Evolutionary conservation across 192 early-diverging fungal species (phyloP), one percentile per base, ranked within the genome.

Genomic region (Coemansia sp.): DNA sequence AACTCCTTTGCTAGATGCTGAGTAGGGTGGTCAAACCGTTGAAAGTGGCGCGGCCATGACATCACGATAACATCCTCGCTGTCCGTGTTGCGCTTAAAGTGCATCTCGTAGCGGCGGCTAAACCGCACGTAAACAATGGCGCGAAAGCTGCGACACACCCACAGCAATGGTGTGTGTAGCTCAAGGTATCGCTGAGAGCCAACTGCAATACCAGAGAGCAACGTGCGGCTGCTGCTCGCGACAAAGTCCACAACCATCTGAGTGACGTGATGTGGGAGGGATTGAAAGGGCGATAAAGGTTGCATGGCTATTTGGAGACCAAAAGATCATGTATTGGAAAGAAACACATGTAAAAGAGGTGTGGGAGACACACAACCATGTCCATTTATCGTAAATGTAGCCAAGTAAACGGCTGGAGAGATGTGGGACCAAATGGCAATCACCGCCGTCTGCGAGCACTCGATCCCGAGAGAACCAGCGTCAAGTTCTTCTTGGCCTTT

Each of bases 401-500:
- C 21, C 41, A 3, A 37, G 21, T 8, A 37, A 9, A 48, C 9
- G 42, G 3, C 42, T 34, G 14, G 10, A 33, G 26, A 57, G 13
- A 57, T 58, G 26, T 58, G 33, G 20, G 33, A 18, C n/a, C 23
- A 8, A 7, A 3, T 4, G 8, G 10, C 12, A 9, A 31, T 63
- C 35, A 80, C 14, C 68, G 68, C 47, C 72, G 69, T 37, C 77
- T 59, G 3, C 64, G 68, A 13, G 65, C 48, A 42, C 72, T 72
- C 16, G 72, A 53, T 23, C 77, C 77, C 6, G 77, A 68, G 3
- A 80, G 57, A 23, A 75, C 72, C 21, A 80, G 42, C 18, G 64
- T 80, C 14, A 75, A 13, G 11, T 58, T 62, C 52, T 67, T 75
- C 50, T 70, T 80, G 38, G 45, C 41, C 59, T 68, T 77, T 9